Evolutionary conservation across 306 rosid genomes (phyloP), one percentile per base, ranked within the genome.

Genomic region (Quillaja saponaria): DNA sequence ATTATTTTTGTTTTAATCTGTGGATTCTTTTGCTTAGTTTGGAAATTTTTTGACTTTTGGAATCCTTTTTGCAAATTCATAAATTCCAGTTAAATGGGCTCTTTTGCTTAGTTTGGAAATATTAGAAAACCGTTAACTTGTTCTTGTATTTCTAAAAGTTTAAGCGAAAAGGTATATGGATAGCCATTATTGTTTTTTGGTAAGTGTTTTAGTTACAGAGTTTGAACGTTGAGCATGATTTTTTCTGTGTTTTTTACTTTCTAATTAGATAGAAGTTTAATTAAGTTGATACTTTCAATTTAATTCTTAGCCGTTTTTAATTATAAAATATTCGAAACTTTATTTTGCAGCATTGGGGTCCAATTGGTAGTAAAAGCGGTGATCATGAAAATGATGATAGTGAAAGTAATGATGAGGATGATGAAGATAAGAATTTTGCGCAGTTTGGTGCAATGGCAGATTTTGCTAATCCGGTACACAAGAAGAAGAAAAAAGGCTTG

Each of bases 311-410:
- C 44, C 71, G 58, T 49, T 40, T 55, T 19, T 47, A 38, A 21
- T 44, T 66, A 17, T 16, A 58, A 70, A 60, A 79, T 64, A 38
- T n/a, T 50, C 44, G 37, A 37, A 49, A 10, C 66, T 67, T 69
- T 53, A 53, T 79, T 72, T 62, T 75, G 38, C 94, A 92, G 99
- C 78, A 86, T 74, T 85, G 99, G 95, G 74, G 55, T 70, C 85
- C 99, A 9, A 44, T 81, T 31, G 78, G 72, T 53, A 35, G 69
- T 57, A 76, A 70, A 72, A 52, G 40, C 54, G 74, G 45, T n/a
- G 72, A 34, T 45, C 71, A 19, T 45, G 63, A 55, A 15, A 55
- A 13, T 49, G 80, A 52, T 46, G 70, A 61, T 57, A 28, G 61
- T 71, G 79, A 68, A 8, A 58, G 49, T 34, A 55, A 62, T 51